Evolutionary conservation across 768 basidiomycete genomes (phyloP), one percentile per base, ranked within the genome.

Genomic region (Inosperma sp.): DNA sequence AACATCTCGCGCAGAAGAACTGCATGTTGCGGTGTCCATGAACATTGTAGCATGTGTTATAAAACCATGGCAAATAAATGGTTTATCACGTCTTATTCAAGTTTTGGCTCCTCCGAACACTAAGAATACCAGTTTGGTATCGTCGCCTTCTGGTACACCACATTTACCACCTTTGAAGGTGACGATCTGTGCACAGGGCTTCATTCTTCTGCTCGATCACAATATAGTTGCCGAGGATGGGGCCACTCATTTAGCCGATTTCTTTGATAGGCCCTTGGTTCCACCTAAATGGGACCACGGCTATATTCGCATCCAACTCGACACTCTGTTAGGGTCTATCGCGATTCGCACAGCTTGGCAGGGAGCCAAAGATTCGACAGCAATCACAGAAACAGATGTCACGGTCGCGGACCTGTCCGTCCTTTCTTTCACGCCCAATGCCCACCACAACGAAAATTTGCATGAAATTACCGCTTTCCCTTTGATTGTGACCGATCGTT

Each of bases 401-500:
- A 55, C 33, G 6, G 36, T 80, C 9, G 56, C 59, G 8, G 86
- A 88, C 39, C 9, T 86, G 1, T 84, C 84, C 13, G 59, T 79
- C 8, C 83, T 87, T 55, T 71, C 72, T 9, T 78, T 85, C 58
- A 34, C 22, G 25, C 45, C 34, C 49, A 46, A 26, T n/a, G n/a
- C n/a, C n/a, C n/a, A 10, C 9, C 9, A 16, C 22, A 4, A 30
- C 14, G 40, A 48, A 31, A 31, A 39, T 16, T 13, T 48, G 14
- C 14, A 21, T 0, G 27, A 60, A 17, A 46, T 72, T 39, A 52
- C 58, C 16, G 78, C 82, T 21, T 74, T 77, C 12, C 92, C 92
- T 10, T 67, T 95, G 36, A 60, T 95, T 14, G 77, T 93, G 41
- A 83, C 82, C 8, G 93, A 94, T 59, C 75, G 74, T n/a, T 66